phyloP scores from a whole-genome alignment of 169 alveolate species.

The Theileria annulata region DNA sequence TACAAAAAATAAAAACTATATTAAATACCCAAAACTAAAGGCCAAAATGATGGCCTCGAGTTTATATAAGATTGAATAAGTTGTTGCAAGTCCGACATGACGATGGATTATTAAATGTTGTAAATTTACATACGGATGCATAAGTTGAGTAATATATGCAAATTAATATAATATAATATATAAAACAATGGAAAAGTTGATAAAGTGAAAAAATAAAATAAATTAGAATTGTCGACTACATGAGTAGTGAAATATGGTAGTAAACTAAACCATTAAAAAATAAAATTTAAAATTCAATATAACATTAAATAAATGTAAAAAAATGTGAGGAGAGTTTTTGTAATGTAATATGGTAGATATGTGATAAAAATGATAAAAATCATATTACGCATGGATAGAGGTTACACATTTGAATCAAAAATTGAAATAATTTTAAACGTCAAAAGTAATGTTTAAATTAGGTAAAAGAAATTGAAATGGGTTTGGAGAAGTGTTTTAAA shows the following conservation, averaged over 20 bases:
- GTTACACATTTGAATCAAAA: conserved; percentile 20
- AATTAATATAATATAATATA: no score
- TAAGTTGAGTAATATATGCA: background rate
- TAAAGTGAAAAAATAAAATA: no score
- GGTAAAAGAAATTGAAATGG: background rate
- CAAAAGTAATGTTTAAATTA: background rate
- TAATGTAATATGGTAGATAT: no score
- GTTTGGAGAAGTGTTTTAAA: background rate
- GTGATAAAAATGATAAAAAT: background rate
- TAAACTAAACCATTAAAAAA: no score
- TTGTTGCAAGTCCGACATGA: background rate
- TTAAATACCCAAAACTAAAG: background rate
- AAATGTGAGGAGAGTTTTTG: background rate
- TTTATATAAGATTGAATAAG: background rate
- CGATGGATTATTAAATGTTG: background rate
- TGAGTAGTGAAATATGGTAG: background rate
- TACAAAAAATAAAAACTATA: background rate
- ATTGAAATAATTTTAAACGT: background rate
- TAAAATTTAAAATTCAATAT: no score
- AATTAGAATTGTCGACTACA: background rate
- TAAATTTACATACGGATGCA: background rate
- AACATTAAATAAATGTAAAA: no score
- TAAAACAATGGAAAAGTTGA: background rate
- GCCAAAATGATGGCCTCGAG: background rate
- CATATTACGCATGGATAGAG: background rate